These are phyloP conservation scores for Talaromyces piceae DNA, from an alignment of 2,329 filamentous ascomycete genomes.

Conservation along the genomic window DNA sequence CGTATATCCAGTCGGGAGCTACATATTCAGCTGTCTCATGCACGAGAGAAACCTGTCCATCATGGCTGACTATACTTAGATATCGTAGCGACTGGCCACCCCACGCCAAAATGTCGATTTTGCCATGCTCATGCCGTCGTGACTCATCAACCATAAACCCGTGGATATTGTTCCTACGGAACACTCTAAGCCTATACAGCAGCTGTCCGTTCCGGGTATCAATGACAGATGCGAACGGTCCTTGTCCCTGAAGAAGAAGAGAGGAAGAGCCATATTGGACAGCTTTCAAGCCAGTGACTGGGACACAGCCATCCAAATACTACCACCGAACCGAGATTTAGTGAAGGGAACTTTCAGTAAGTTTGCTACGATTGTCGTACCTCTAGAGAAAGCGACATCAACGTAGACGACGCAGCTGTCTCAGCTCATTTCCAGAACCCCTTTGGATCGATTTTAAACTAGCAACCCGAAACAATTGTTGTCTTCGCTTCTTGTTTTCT, in stretches of 20 bases:
- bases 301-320: slow-evolving; percentile 37
- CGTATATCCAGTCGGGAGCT: slow-evolving; percentile 70
- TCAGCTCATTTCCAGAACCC: slow-evolving; percentile 6
- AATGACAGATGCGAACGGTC: slow-evolving; percentile 27
- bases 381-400: slow-evolving; percentile 10
- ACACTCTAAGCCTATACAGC: slow-evolving; percentile 23
- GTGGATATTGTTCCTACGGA: slow-evolving; percentile 33
- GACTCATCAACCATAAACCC: slow-evolving; percentile 26
- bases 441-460: too few species aligned
- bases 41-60: slow-evolving; percentile 21
- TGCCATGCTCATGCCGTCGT: slow-evolving; percentile 12
- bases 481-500: slow-evolving; percentile 31
- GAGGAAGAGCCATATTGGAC: slow-evolving; percentile 19
- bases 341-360: background rate
- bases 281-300: slow-evolving; percentile 34
- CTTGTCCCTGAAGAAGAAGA: slow-evolving; percentile 34
- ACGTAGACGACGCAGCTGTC: background rate
- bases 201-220: slow-evolving; percentile 25
- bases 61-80: slow-evolving; percentile 24
- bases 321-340: slow-evolving; percentile 11
- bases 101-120: slow-evolving; percentile 52
- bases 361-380: slow-evolving; percentile 9
- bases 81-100: slow-evolving; percentile 53
- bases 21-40: slow-evolving; percentile 35
- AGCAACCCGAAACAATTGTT: too few species aligned